phyloP scores from a whole-genome alignment of 805 yeast genomes.

The Suhomyces faveliae region DNA sequence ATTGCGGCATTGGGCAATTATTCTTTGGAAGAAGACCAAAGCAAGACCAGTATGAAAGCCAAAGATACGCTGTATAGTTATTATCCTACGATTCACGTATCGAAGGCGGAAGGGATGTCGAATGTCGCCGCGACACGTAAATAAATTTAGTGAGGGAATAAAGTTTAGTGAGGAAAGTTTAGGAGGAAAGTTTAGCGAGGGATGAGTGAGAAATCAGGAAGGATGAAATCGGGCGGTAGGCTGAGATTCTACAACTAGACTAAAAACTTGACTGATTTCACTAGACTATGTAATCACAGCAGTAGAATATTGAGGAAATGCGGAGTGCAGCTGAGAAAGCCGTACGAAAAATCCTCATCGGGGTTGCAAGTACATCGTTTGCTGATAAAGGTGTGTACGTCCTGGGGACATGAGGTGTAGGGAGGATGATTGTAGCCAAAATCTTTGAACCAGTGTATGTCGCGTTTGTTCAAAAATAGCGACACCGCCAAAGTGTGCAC shows the following conservation, averaged over 20 bases:
- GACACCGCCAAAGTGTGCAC: constrained; percentile 77
- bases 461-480: constrained; percentile 63
- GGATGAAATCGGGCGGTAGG: too few relatives aligned
- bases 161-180: too few relatives aligned
- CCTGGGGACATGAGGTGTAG: constrained; percentile 73
- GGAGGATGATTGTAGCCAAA: constrained; percentile 78
- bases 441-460: constrained; percentile 84
- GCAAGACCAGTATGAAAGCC: not conserved
- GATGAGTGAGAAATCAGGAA: too few relatives aligned
- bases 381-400: constrained; percentile 49
- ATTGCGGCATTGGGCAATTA: not conserved
- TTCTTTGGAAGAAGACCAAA: not conserved
- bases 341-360: constrained; percentile 63
- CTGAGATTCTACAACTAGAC: too few relatives aligned
- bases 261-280: too few relatives aligned
- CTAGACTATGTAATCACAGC: too few relatives aligned
- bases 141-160: too few relatives aligned
- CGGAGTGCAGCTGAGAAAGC: constrained; percentile 12
- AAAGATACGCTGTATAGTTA: not conserved
- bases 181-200: too few relatives aligned
- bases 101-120: not conserved
- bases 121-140: not conserved
- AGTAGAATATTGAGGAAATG: constrained; percentile 8
- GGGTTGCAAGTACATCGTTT: constrained; percentile 75
- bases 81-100: not conserved